These are phyloP conservation scores for Iris macrosiphon DNA, from an alignment of 106 monocot species.

Conservation along the genomic window DNA sequence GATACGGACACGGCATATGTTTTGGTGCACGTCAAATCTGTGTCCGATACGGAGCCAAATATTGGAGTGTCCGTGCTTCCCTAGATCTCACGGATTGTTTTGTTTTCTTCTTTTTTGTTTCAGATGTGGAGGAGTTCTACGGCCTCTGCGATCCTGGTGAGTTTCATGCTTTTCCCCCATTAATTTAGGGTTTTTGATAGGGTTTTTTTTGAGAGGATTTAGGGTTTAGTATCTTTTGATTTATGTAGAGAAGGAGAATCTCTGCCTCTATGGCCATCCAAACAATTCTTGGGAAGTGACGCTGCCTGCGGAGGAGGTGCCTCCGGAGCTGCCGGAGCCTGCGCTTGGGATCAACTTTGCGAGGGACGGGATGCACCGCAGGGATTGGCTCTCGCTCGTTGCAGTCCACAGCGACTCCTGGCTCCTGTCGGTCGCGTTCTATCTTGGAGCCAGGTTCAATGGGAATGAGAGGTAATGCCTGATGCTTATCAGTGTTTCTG, in stretches of 20 bases:
- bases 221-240: background rate
- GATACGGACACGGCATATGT: too few relatives aligned
- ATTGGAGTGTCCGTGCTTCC: too few relatives aligned
- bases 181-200: too few relatives aligned
- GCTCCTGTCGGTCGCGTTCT: slow-evolving; percentile 92
- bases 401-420: slow-evolving; percentile 96
- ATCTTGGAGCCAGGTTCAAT: slow-evolving; percentile 74
- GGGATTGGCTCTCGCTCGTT: slow-evolving; percentile 92
- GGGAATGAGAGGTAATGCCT: slow-evolving; percentile 75
- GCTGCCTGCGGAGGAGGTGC: slow-evolving; percentile 94
- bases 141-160: slow-evolving; percentile 81
- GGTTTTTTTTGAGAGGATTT: background rate
- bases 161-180: too few relatives aligned
- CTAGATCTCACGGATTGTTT: too few relatives aligned
- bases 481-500: too few relatives aligned
- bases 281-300: slow-evolving; percentile 76
- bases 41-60: too few relatives aligned
- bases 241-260: slow-evolving; percentile 82
- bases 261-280: slow-evolving; percentile 83
- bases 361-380: slow-evolving; percentile 89
- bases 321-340: slow-evolving; percentile 98
- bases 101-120: too few relatives aligned
- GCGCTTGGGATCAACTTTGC: slow-evolving; percentile 97
- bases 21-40: too few relatives aligned
- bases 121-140: slow-evolving; percentile 92